A percentile compares a stretch with the other conserved stretches of the same genome.
These are phyloP conservation scores for Lipomyces chichibuensis DNA, from an alignment of 805 yeast species.

Conservation along the genomic window DNA sequence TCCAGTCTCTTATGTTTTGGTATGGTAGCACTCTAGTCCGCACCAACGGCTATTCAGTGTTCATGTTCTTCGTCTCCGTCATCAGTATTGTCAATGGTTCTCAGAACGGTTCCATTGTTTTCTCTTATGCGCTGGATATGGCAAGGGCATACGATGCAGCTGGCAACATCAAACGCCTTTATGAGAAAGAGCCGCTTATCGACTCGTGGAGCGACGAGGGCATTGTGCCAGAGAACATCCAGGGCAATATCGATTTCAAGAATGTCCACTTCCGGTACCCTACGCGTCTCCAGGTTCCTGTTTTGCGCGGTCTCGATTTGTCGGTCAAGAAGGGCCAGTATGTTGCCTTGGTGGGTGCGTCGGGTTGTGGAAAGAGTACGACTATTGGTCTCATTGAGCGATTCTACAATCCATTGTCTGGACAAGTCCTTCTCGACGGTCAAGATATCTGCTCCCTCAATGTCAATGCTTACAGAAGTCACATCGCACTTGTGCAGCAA, in stretches of 20 bases:
- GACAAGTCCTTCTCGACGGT: slow-evolving; percentile 58
- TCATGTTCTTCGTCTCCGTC: slow-evolving; percentile 48
- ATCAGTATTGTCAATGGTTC: slow-evolving; percentile 48
- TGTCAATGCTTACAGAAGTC: slow-evolving; percentile 54
- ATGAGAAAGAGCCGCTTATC: slow-evolving; percentile 44
- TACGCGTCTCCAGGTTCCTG: slow-evolving; percentile 40
- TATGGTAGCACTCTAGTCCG: slow-evolving; percentile 47
- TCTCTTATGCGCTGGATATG: slow-evolving; percentile 51
- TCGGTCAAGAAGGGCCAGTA: slow-evolving; percentile 72
- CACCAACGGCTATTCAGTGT: slow-evolving; percentile 40
- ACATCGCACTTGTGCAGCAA: slow-evolving; percentile 65
- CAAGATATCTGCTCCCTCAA: slow-evolving; percentile 53
- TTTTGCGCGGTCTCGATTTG: slow-evolving; percentile 39
- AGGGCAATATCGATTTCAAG: slow-evolving; percentile 58
- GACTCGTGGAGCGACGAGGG: slow-evolving; percentile 45
- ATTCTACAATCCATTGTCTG: slow-evolving; percentile 56
- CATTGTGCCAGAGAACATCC: slow-evolving; percentile 37
- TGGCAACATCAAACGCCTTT: slow-evolving; percentile 42
- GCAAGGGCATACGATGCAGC: slow-evolving; percentile 49
- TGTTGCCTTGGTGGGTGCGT: slow-evolving; percentile 89
- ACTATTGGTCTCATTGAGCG: slow-evolving; percentile 57
- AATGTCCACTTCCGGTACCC: slow-evolving; percentile 44
- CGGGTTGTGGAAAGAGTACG: slow-evolving; percentile 54
- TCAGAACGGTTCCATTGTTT: slow-evolving; percentile 48
- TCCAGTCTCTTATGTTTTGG: slow-evolving; percentile 50